phyloP scores from a whole-genome alignment of 2,329 filamentous ascomycete genomes.

The Neophaeococcomyces aloes region DNA sequence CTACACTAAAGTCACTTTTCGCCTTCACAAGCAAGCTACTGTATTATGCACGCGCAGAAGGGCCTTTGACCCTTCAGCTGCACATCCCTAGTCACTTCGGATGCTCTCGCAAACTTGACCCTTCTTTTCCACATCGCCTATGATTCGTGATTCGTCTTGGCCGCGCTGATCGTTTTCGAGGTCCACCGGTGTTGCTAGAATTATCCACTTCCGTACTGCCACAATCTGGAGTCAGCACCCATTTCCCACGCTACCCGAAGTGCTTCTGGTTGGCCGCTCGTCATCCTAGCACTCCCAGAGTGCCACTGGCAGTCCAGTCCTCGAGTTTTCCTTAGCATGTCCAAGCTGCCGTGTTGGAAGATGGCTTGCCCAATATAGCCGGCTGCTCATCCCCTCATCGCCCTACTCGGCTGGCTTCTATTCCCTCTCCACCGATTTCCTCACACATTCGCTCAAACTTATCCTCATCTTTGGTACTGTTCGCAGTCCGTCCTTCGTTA shows the following conservation, averaged over 20 bases:
- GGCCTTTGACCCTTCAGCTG: constrained; percentile 5
- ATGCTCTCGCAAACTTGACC: constrained; percentile 1
- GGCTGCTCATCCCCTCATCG: constrained; percentile 6
- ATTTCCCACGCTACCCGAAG: constrained; percentile 1
- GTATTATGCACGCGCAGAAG: constrained; percentile 1
- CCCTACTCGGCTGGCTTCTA: constrained; percentile 5
- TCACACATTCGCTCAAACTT: constrained; percentile 16
- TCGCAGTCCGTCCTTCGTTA: constrained; percentile 23
- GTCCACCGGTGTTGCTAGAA: constrained; percentile 1
- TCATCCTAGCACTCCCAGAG: constrained; percentile 1
- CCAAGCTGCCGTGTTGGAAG: constrained; percentile 1
- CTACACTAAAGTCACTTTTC: no score
- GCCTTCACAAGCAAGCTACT: neutral
- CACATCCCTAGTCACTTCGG: constrained; percentile 1
- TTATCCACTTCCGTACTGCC: constrained; percentile 9
- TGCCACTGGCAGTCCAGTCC: neutral
- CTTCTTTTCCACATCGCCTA: neutral
- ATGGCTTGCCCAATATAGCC: constrained; percentile 9
- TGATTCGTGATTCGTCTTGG: constrained; percentile 7
- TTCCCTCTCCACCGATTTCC: constrained; percentile 13
- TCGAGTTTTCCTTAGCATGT: constrained; percentile 10
- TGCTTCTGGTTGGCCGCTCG: constrained; percentile 7
- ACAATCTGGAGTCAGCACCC: constrained; percentile 5
- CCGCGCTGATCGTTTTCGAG: constrained; percentile 1
- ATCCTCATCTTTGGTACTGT: constrained; percentile 19